phyloP scores from a whole-genome alignment of 108 stramenopile genomes.

The Skeletonema menzelii region DNA sequence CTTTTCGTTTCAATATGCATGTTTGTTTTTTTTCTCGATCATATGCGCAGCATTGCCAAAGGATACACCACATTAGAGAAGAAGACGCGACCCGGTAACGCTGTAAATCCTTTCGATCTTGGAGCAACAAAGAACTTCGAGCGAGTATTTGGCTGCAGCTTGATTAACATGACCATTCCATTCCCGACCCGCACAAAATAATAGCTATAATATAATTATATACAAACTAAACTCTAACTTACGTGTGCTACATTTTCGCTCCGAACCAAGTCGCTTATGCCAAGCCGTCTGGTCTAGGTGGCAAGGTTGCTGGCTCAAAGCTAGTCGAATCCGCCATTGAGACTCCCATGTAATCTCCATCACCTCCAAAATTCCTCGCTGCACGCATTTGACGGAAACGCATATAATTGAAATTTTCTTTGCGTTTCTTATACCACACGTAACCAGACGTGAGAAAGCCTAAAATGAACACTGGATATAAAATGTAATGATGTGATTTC shows the following conservation, averaged over 20 bases:
- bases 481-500: conserved; percentile 55
- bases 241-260: neutral
- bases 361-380: conserved; percentile 44
- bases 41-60: conserved; percentile 15
- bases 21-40: conserved; percentile 30
- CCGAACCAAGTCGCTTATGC: neutral
- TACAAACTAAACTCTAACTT: conserved; percentile 17
- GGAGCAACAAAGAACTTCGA: conserved; percentile 29
- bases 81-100: conserved; percentile 12
- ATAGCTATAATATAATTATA: neutral
- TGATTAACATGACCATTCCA: conserved; percentile 15
- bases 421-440: conserved; percentile 56
- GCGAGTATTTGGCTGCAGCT: conserved; percentile 23
- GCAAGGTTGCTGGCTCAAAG: conserved; percentile 82
- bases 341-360: conserved; percentile 61
- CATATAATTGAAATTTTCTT: conserved; percentile 63
- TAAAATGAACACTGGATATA: conserved; percentile 54
- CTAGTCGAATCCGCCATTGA: conserved; percentile 66
- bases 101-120: conserved; percentile 35
- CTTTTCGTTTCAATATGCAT: conserved; percentile 27
- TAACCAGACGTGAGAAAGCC: conserved; percentile 53
- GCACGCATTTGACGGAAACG: conserved; percentile 66
- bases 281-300: conserved; percentile 61
- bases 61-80: conserved; percentile 45
- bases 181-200: conserved; percentile 5